These are phyloP conservation scores for Panicum virgatum DNA, from an alignment of 202 grass and related monocot species.

Conservation along the genomic window DNA sequence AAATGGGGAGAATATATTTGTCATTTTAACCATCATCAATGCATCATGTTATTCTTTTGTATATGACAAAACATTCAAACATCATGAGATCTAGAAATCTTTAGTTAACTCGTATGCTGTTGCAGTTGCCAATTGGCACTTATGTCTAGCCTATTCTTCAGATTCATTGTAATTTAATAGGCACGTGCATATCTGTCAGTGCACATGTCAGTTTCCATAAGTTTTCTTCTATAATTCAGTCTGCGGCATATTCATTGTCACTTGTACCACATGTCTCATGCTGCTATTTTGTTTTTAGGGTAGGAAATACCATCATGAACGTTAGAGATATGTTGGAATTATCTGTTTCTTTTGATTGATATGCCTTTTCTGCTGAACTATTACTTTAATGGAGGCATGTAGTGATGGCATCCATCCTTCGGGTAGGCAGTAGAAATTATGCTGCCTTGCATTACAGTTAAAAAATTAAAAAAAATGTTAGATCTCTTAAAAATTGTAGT, in stretches of 20 bases:
- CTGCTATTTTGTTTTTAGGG: background rate
- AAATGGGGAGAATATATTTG: background rate
- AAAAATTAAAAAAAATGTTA: background rate
- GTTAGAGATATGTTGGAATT: background rate
- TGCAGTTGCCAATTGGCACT: background rate
- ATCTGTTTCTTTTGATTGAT: background rate
- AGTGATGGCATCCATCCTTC: conserved; percentile 3
- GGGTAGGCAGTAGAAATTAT: background rate
- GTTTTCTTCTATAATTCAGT: conserved; percentile 9
- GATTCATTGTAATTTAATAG: background rate
- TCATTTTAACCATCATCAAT: background rate
- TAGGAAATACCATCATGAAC: background rate
- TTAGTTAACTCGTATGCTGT: background rate
- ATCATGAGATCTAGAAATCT: background rate
- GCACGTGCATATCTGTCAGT: conserved; percentile 1
- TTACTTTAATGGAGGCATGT: background rate
- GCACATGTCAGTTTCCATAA: background rate
- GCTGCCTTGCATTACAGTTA: background rate
- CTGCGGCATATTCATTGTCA: background rate
- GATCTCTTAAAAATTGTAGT: background rate
- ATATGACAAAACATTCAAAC: conserved; percentile 35
- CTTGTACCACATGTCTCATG: background rate
- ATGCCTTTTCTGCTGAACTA: background rate
- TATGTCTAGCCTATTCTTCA: background rate
- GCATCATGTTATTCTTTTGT: background rate